phyloP scores from a whole-genome alignment of 805 yeast genomes.

The Soucietia sequanensis region DNA sequence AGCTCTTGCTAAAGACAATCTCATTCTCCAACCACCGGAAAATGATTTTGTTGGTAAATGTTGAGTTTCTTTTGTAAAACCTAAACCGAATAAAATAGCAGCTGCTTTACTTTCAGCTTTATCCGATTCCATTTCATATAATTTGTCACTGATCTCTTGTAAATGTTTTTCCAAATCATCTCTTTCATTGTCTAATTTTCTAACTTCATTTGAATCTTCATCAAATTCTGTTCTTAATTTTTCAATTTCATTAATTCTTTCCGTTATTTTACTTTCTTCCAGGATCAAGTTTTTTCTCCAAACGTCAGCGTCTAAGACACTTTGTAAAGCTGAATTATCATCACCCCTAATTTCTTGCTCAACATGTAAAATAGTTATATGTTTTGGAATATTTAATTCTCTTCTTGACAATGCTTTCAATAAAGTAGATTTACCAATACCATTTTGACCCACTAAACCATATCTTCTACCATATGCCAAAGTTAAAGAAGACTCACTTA shows the following conservation, averaged over 20 bases:
- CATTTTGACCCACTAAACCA: constrained; percentile 98
- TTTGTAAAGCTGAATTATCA: constrained; percentile 84
- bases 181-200: constrained; percentile 83
- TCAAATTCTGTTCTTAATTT: constrained; percentile 67
- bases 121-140: constrained; percentile 92
- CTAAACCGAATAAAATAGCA: constrained; percentile 85
- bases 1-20: constrained; percentile 96
- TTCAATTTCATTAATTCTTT: constrained; percentile 75
- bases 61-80: constrained; percentile 89
- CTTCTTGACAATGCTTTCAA: constrained; percentile 89
- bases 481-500: constrained; percentile 83
- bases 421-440: constrained; percentile 98
- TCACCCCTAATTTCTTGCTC: constrained; percentile 97
- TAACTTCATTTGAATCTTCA: constrained; percentile 69
- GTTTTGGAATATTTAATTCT: constrained; percentile 91
- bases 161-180: constrained; percentile 80
- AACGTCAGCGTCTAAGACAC: constrained; percentile 98
- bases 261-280: constrained; percentile 74
- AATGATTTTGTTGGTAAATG: constrained; percentile 80
- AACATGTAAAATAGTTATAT: constrained; percentile 92
- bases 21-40: constrained; percentile 99
- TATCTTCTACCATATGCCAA: constrained; percentile 91
- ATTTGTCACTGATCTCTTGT: constrained; percentile 75
- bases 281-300: constrained; percentile 89
- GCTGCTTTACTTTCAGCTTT: constrained; percentile 98